Evolutionary conservation across 139 green algal species (phyloP), one percentile per base, ranked within the genome.

Genomic region (Cymbomonas tetramitiformis): DNA sequence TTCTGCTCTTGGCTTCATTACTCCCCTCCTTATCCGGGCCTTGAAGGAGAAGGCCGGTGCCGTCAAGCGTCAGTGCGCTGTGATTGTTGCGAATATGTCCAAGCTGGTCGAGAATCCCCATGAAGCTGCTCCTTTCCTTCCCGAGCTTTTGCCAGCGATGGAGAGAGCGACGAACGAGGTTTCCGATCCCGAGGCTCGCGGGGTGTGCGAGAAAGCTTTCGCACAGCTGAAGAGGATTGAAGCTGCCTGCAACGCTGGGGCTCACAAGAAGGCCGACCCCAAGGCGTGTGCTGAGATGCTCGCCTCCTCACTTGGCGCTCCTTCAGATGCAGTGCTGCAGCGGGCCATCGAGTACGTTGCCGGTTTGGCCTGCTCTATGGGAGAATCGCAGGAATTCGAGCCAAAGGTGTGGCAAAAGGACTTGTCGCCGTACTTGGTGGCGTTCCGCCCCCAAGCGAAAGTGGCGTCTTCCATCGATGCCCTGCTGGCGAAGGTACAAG

Each of bases 81-180:
- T 76, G n/a, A 71, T 76, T 28, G 53, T 70, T 21, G 60, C 63
- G 30, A 76, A 76, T 58, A 68, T 76, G 57, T 53, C 51, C 36
- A 63, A 70, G 48, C 61, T 74, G 30, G 69, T 76, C 10, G 58
- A 71, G 24, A 58, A 69, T n/a, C 57, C 65, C 23, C 32, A 40
- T 15, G 51, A 73, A 26, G 49, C 67, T 15, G 64, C 46, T 29
- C 68, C 68, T 18, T 75, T 75, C 47, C 33, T 75, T 25, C 65
- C 65, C 32, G 54, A 69, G 47, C 39, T 68, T 15, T 23, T 56
- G 15, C 65, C 68, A 26, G 57, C 53, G 0, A 24, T 75, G 38
- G 68, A 73, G 25, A 56, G 47, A 34, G 57, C 69, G 39, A 51
- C 19, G 12, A 38, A 68, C 1, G 53, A 71, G 30, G 46, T 75